phyloP scores from a whole-genome alignment of 2,329 filamentous ascomycete species.

The Fusarium oligoseptatum region DNA sequence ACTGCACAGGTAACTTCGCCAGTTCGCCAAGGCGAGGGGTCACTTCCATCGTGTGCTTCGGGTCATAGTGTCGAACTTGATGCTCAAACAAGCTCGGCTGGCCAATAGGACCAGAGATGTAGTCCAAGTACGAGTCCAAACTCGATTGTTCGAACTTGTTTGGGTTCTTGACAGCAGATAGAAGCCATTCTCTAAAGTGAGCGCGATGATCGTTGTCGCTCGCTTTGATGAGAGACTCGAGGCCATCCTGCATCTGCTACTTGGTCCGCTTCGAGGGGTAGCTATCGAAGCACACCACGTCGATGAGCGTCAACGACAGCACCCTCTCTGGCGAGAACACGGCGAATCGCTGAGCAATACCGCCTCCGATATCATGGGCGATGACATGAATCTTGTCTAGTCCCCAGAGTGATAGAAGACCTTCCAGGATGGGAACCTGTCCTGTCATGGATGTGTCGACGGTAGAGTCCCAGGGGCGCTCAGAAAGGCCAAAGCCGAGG shows the following conservation, averaged over 20 bases:
- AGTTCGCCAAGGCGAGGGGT: slow-evolving; percentile 42
- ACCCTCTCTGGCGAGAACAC: slow-evolving; percentile 41
- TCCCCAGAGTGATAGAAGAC: slow-evolving; percentile 45
- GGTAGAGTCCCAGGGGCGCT: slow-evolving; percentile 46
- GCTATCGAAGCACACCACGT: slow-evolving; percentile 51
- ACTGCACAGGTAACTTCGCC: slow-evolving; percentile 43
- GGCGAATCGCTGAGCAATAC: slow-evolving; percentile 47
- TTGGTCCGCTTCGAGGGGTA: slow-evolving; percentile 50
- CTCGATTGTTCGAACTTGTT: slow-evolving; percentile 33
- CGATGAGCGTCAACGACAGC: slow-evolving; percentile 47
- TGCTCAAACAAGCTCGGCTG: slow-evolving; percentile 52
- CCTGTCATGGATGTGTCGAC: slow-evolving; percentile 52
- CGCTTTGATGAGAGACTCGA: slow-evolving; percentile 46
- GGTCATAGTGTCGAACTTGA: slow-evolving; percentile 51
- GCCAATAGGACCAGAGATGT: slow-evolving; percentile 51
- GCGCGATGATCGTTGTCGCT: slow-evolving; percentile 36
- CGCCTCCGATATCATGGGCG: slow-evolving; percentile 51
- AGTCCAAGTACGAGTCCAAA: slow-evolving; percentile 45
- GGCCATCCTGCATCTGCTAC: slow-evolving; percentile 48
- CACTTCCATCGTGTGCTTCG: slow-evolving; percentile 51
- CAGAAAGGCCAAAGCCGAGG: slow-evolving; percentile 51
- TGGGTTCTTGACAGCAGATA: slow-evolving; percentile 39
- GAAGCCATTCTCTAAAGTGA: slow-evolving; percentile 48
- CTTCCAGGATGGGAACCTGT: slow-evolving; percentile 48
- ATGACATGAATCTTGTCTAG: slow-evolving; percentile 45